Evolutionary conservation across 1,284 basidiomycete genomes (phyloP), one percentile per base, ranked within the genome.

Genomic region (Ceratobasidium theobromae): DNA sequence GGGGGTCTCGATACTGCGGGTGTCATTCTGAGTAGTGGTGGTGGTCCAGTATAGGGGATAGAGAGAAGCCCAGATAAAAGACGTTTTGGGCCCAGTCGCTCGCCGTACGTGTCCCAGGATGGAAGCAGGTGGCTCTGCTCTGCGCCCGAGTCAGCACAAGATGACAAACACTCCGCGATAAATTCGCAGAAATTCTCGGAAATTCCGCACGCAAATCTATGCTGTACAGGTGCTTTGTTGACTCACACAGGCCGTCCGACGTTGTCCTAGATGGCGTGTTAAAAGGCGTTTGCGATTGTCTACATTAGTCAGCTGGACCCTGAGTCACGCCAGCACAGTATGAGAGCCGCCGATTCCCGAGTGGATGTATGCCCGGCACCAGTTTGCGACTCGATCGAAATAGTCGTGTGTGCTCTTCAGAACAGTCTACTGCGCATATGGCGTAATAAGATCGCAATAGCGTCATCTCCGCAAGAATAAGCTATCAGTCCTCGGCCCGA

Each of bases 181-280:
- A 64, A 64, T 64, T 64, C 60, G 27, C 21, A 35, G 38, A 64
- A 64, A 52, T 53, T 53, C 60, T 4, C 49, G 16, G 60, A 64
- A 64, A 64, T 52, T 41, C 45, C 23, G 43, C 25, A n/a, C 16
- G 32, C 43, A 5, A n/a, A 45, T 45, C 43, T 14, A 32, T 35
- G 33, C 45, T 35, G 48, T 51, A 27, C 21, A 12, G 41, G 12
- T 53, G 18, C 6, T 45, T 21, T 45, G 8, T 9, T 45, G 60
- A 60, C 57, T 60, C 57, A 33, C n/a, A 11, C 2, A 8, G 57
- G 25, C 32, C 28, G 28, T 6, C 25, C n/a, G 53, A 27, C 18
- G 48, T 23, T 32, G 33, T 35, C 48, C 23, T 21, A 30, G 14
- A 14, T 18, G 27, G 33, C 30, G 18, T 21, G 32, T 46, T 14